phyloP scores from a whole-genome alignment of 495 filamentous ascomycete species.

The Massariosphaeria phaeospora region DNA sequence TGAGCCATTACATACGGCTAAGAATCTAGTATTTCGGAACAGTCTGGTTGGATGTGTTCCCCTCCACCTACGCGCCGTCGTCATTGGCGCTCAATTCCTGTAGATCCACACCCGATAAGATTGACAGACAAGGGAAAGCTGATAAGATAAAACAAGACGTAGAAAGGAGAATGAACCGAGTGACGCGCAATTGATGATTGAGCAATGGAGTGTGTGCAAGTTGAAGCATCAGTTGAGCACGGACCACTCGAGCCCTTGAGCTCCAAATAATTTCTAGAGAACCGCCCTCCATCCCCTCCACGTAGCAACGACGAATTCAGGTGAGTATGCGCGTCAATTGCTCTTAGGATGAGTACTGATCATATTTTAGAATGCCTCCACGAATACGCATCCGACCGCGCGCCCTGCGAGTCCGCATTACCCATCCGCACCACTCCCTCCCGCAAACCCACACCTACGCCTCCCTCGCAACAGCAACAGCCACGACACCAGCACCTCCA shows the following conservation, averaged over 20 bases:
- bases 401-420: constrained; percentile 12
- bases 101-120: too few species aligned
- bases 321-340: constrained; percentile 15
- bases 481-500: constrained; percentile 49
- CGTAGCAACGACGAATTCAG: constrained; percentile 2
- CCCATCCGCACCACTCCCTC: background rate
- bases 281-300: constrained; percentile 13
- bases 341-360: background rate
- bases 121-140: too few species aligned
- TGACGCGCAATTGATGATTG: background rate
- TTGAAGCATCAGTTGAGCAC: background rate
- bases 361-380: constrained; percentile 44
- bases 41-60: background rate
- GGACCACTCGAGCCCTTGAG: background rate
- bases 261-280: background rate
- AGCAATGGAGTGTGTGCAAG: background rate
- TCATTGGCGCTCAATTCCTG: constrained; percentile 1
- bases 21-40: constrained; percentile 2
- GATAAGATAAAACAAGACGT: too few species aligned
- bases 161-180: too few species aligned
- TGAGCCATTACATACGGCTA: too few species aligned
- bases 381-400: constrained; percentile 40
- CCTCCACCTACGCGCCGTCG: constrained; percentile 17
- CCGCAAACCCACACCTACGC: constrained; percentile 46
- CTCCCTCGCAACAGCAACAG: constrained; percentile 44